Conservation (phyloP, 2,329 filamentous ascomycete species). For the Phoma herbarum region DNA sequence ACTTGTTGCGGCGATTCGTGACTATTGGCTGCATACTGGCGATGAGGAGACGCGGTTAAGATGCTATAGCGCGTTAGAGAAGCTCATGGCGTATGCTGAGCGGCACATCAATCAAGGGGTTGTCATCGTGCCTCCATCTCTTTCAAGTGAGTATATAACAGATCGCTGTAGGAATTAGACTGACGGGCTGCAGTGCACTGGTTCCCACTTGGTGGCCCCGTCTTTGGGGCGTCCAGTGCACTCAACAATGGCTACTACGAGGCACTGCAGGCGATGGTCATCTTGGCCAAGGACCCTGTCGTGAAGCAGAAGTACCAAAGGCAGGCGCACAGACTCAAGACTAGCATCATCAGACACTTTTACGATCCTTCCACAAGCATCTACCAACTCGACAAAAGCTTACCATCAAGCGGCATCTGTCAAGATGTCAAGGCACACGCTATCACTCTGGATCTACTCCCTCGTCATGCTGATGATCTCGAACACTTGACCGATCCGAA, state of each 20-base stretch:
- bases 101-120: conserved; percentile 10
- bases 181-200: conserved; percentile 7
- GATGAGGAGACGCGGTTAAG: too few relatives aligned
- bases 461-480: conserved; percentile 5
- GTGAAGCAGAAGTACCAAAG: neutral
- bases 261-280: conserved; percentile 13
- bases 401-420: conserved; percentile 14
- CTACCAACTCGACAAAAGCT: conserved; percentile 4
- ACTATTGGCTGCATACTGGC: too few relatives aligned
- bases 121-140: conserved; percentile 11
- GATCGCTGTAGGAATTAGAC: too few relatives aligned
- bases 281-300: neutral
- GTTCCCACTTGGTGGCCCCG: conserved; percentile 22
- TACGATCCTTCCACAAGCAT: conserved; percentile 7
- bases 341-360: conserved; percentile 3
- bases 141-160: conserved; percentile 13
- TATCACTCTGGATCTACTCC: conserved; percentile 3
- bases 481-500: conserved; percentile 7
- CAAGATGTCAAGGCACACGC: conserved; percentile 20
- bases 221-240: conserved; percentile 17
- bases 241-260: conserved; percentile 22
- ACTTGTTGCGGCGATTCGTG: too few relatives aligned
- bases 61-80: too few relatives aligned
- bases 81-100: too few relatives aligned
- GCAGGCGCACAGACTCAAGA: conserved; percentile 8